Evolutionary conservation across 75 land plant genomes (phyloP).

Genomic region (Cryptomeria japonica): DNA sequence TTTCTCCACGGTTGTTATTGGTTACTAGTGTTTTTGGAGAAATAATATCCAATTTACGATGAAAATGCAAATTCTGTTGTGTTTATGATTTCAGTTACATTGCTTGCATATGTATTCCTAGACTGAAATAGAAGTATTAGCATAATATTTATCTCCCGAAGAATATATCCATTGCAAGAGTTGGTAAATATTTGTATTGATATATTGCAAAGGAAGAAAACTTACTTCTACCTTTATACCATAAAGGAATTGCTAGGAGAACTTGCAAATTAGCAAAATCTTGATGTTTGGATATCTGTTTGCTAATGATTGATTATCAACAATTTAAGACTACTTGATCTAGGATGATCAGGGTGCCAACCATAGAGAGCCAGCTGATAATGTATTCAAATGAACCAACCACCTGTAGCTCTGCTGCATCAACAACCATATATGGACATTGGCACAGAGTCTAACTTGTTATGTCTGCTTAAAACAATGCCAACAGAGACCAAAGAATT

Average conservation of each 20-base stretch:
- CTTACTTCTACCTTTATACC: not conserved
- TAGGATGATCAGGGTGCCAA: not conserved
- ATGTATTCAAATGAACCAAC: not conserved
- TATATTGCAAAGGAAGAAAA: not conserved
- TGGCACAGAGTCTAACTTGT: not conserved
- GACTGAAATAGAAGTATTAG: not conserved
- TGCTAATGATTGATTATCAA: not conserved
- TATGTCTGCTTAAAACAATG: too few species aligned
- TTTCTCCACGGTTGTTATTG: not conserved
- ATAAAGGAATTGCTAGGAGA: not conserved
- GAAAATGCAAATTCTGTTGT: not conserved
- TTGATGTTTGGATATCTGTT: not conserved
- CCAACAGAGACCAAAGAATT: not conserved
- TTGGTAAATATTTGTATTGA: not conserved
- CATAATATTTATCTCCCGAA: not conserved
- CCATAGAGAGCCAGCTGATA: not conserved
- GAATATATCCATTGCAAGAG: not conserved
- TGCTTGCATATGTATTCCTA: not conserved
- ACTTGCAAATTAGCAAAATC: not conserved
- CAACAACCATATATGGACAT: not conserved
- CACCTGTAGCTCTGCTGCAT: not conserved
- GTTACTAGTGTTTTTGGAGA: not conserved
- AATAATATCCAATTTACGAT: not conserved
- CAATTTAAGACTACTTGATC: not conserved
- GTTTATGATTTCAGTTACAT: not conserved